Evolutionary conservation across 2,329 filamentous ascomycete genomes (phyloP).

Genomic region (Fusarium transvaalense): DNA sequence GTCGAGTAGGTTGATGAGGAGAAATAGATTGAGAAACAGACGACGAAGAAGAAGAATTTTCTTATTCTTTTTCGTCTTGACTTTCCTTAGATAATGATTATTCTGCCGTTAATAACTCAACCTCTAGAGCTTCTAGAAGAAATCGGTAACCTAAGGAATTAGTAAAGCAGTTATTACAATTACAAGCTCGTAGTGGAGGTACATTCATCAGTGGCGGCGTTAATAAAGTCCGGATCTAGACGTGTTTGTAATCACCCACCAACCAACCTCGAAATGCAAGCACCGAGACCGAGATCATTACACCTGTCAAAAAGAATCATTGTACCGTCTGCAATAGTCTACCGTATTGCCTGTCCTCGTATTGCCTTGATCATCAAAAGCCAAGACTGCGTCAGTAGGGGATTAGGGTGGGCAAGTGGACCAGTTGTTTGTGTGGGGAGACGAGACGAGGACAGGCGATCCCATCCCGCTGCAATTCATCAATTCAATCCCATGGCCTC

Average conservation of each 20-base stretch:
- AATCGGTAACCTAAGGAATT: neutral
- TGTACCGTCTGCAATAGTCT: neutral
- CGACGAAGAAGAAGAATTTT: neutral
- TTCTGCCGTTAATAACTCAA: no score
- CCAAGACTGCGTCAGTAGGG: constrained; percentile 8
- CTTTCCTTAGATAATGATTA: neutral
- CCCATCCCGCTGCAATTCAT: constrained; percentile 1
- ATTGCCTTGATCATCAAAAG: neutral
- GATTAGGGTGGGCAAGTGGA: constrained; percentile 12
- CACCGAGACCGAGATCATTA: constrained; percentile 1
- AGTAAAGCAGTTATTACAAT: constrained; percentile 1
- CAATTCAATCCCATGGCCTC: constrained; percentile 1
- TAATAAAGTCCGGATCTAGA: neutral
- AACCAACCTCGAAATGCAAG: neutral
- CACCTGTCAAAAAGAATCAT: neutral
- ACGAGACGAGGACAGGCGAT: constrained; percentile 15
- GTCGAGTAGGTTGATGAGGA: constrained; percentile 6
- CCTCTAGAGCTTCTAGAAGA: constrained; percentile 5
- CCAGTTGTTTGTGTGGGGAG: constrained; percentile 26
- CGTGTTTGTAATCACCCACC: constrained; percentile 19
- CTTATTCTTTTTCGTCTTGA: neutral
- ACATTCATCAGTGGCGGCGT: constrained; percentile 12
- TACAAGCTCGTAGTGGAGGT: no score
- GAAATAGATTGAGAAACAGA: neutral
- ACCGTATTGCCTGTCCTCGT: constrained; percentile 21